Conservation (phyloP, 768 basidiomycete genomes). For the Fomitopsis serialis region DNA sequence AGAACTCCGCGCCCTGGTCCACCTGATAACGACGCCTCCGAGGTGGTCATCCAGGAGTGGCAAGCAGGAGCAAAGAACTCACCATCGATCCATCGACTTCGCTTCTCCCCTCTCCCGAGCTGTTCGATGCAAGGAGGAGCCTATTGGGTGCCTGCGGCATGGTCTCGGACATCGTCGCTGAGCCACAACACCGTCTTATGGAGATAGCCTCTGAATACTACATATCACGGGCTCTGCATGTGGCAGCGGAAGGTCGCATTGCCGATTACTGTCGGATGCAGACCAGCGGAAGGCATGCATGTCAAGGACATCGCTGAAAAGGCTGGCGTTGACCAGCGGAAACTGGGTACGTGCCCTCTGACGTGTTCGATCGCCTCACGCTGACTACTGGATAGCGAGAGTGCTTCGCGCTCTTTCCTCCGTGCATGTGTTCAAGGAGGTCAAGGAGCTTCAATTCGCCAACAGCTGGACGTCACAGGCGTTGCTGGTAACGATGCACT, state of each 20-base stretch:
- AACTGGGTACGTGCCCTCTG: neutral
- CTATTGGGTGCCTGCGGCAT: constrained; percentile 5
- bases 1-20: neutral
- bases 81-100: neutral
- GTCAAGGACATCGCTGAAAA: neutral
- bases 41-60: constrained; percentile 8
- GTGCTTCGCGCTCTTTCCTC: constrained; percentile 3
- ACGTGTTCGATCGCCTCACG: neutral
- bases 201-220: constrained; percentile 1
- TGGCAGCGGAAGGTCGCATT: constrained; percentile 4
- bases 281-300: neutral
- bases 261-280: constrained; percentile 4
- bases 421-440: constrained; percentile 3
- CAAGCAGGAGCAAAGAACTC: neutral
- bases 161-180: constrained; percentile 3
- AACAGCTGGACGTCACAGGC: constrained; percentile 1
- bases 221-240: constrained; percentile 3
- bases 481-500: constrained; percentile 1
- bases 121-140: neutral
- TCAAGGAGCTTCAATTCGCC: constrained; percentile 1
- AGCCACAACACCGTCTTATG: constrained; percentile 5
- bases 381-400: neutral
- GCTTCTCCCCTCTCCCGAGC: neutral
- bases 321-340: neutral
- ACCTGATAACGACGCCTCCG: constrained; percentile 4